Base-by-base conservation (phyloP, 2,329 filamentous ascomycete species). In the Phialophora expanda region DNA sequence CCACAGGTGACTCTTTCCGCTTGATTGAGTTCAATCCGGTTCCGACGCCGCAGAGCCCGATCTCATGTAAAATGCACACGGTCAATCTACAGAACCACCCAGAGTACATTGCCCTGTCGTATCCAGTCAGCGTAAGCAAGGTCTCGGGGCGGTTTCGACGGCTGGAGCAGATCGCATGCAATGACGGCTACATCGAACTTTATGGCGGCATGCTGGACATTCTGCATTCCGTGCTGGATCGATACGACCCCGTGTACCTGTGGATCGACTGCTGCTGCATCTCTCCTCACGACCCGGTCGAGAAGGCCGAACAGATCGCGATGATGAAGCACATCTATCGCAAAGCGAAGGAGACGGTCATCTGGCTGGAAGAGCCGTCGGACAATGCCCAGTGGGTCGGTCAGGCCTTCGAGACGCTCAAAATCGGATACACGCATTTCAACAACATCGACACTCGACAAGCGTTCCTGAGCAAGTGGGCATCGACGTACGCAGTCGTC, bases 281-380 rank as follows among this genome's bases (percentile, higher is more conserved):
- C 5, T 26, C 48, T 17, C 22, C n/a, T 14, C 48, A 28, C 9
- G 48, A 53, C 26, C 48, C 48, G 12, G 48, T 5, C 26, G 48
- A 53, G 26, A 53, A 53, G 17, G 48, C 48, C 14, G 48, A 53
- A 26, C 48, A 53, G 48, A 53, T 53, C 26, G 22, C 48, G 48
- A 53, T 28, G 22, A 53, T 53, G 48, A 53, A 53, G 26, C 48
- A 53, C 26, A 53, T 53, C 26, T 53, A 53, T 53, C 48, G 48
- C 8, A 53, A 53, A n/a, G 48, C 48, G 22, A 53, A 28, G 26
- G 48, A 53, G 48, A 53, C 48, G 4, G 48, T 53, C 26, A 53
- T 53, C 20, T 53, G 48, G 48, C 22, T 53, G 20, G 48, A 53
- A 28, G 22, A 53, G 26, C 48, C 48, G 26, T 24, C 22, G 5